These are phyloP conservation scores for Coprinopsis sp. DNA, from an alignment of 768 basidiomycete genomes.

Conservation along the genomic window DNA sequence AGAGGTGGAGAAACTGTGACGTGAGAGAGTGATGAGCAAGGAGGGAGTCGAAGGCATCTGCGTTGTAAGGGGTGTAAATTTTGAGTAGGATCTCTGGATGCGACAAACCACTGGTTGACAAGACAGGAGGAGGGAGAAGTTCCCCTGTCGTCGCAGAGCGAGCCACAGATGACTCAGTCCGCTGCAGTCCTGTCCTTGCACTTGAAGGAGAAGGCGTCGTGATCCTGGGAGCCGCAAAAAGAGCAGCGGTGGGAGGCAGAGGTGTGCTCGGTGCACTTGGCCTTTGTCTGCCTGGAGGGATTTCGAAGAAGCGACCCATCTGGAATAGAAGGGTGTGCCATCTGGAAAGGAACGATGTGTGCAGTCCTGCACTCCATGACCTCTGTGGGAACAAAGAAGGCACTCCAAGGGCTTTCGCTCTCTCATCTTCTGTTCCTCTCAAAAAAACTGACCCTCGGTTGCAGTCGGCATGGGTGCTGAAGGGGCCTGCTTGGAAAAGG, in stretches of 20 bases:
- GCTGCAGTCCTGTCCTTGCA: not conserved
- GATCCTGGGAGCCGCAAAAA: not conserved
- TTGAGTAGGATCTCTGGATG: conserved; percentile 17
- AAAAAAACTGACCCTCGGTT: no score
- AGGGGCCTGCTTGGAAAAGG: no score
- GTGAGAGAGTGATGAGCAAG: conserved; percentile 21
- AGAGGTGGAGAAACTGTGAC: conserved; percentile 18
- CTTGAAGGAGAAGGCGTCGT: not conserved
- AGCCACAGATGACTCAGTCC: no score
- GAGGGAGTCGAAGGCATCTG: conserved; percentile 25
- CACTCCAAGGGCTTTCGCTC: no score
- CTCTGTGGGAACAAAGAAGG: no score
- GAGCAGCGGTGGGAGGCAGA: not conserved
- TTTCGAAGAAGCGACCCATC: no score
- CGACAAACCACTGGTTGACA: conserved; percentile 10
- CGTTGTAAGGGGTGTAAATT: conserved; percentile 28
- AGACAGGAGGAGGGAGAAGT: conserved; percentile 17
- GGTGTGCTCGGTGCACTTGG: not conserved
- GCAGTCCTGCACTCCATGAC: no score
- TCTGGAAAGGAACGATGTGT: no score
- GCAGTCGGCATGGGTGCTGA: no score
- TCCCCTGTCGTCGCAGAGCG: conserved; percentile 12
- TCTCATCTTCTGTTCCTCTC: no score
- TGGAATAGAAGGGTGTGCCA: no score
- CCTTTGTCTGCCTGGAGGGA: not conserved